These are phyloP conservation scores for Streptanthus diversifolius DNA, from an alignment of 345 rosid species.

Conservation along the genomic window DNA sequence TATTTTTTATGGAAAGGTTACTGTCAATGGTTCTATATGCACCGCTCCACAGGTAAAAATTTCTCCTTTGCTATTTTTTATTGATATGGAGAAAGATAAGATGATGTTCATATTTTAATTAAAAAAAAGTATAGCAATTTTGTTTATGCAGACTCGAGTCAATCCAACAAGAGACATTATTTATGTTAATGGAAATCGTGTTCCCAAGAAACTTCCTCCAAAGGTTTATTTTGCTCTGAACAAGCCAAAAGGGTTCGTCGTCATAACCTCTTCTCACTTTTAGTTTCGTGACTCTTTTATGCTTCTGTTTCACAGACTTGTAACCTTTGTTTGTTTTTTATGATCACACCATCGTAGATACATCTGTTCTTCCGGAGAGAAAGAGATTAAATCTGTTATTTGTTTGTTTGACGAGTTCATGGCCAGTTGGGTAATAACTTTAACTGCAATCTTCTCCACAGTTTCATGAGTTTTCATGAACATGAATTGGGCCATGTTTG, in stretches of 20 bases:
- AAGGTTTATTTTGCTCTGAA: slow-evolving; percentile 87
- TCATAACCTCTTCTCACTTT: background rate
- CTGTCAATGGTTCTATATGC: slow-evolving; percentile 81
- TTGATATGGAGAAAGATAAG: background rate
- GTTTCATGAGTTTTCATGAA: background rate
- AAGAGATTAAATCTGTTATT: slow-evolving; percentile 65
- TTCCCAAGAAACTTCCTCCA: slow-evolving; percentile 83
- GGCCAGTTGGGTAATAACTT: slow-evolving; percentile 61
- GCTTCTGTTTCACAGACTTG: slow-evolving; percentile 9
- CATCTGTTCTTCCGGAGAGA: slow-evolving; percentile 88
- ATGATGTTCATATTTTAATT: background rate
- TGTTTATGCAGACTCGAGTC: slow-evolving; percentile 70
- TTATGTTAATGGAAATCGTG: slow-evolving; percentile 85
- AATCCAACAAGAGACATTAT: slow-evolving; percentile 72
- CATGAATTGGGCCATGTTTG: background rate
- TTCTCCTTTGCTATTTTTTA: background rate
- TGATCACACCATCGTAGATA: slow-evolving; percentile 49
- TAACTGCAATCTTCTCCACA: background rate
- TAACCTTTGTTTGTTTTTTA: slow-evolving; percentile 14
- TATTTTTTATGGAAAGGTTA: slow-evolving; percentile 80
- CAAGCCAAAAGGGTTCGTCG: slow-evolving; percentile 94
- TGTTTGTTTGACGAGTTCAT: slow-evolving; percentile 68
- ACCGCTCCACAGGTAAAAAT: slow-evolving; percentile 64
- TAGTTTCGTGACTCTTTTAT: background rate
- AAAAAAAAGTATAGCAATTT: background rate